Evolutionary conservation across 176 grass and related monocot species (phyloP).

Genomic region (Guadua angustifolia): DNA sequence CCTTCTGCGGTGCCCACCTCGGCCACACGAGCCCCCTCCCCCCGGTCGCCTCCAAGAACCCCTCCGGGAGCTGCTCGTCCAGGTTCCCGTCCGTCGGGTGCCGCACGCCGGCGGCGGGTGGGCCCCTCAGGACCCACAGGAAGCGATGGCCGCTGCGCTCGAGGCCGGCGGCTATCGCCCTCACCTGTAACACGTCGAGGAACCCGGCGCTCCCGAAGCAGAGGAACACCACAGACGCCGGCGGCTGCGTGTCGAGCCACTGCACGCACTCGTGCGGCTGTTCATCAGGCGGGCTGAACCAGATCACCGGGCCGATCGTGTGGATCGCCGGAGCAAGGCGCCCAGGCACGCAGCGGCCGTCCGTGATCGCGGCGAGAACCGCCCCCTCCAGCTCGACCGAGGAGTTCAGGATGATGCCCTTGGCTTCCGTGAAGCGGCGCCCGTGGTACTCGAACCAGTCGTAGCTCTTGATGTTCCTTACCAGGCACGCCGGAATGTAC

Average conservation of each 20-base stretch:
- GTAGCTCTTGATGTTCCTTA: slow-evolving; percentile 27
- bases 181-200: slow-evolving; percentile 16
- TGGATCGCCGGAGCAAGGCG: neutral
- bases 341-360: slow-evolving; percentile 20
- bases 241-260: slow-evolving; percentile 64
- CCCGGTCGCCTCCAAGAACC: slow-evolving; percentile 55
- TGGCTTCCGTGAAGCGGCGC: slow-evolving; percentile 37
- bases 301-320: slow-evolving; percentile 28
- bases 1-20: slow-evolving; percentile 54
- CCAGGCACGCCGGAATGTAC: slow-evolving; percentile 27
- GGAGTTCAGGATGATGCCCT: slow-evolving; percentile 53
- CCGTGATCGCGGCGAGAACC: slow-evolving; percentile 20
- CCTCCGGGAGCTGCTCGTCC: slow-evolving; percentile 43
- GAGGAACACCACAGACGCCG: slow-evolving; percentile 54
- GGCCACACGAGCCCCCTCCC: slow-evolving; percentile 51
- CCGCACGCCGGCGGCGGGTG: neutral
- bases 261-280: slow-evolving; percentile 14
- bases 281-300: neutral
- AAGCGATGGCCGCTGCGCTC: slow-evolving; percentile 48
- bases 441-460: slow-evolving; percentile 39
- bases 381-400: slow-evolving; percentile 20
- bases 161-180: slow-evolving; percentile 2
- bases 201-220: slow-evolving; percentile 61
- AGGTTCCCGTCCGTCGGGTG: slow-evolving; percentile 31
- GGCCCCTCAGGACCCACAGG: slow-evolving; percentile 55